Percentiles rank a stretch among this genome's conserved stretches.
These are phyloP conservation scores for Ceriops decandra DNA, from an alignment of 345 rosid species.

Conservation along the genomic window DNA sequence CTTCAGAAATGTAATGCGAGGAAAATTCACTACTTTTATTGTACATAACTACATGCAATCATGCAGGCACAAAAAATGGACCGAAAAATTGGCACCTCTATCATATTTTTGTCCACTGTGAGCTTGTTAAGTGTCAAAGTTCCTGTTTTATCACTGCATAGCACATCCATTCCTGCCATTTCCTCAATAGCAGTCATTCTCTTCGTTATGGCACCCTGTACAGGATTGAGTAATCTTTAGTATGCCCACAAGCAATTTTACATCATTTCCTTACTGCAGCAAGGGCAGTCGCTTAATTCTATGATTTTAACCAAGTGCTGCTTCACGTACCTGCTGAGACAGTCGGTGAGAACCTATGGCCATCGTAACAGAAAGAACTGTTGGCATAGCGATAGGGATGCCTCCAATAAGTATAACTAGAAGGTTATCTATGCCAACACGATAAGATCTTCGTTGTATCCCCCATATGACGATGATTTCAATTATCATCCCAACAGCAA, in stretches of 20 bases:
- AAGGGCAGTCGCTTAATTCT: background rate
- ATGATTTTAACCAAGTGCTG: background rate
- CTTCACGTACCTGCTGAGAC: slow-evolving; percentile 58
- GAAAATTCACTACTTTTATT: no score
- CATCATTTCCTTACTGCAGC: background rate
- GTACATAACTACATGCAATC: background rate
- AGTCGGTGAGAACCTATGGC: slow-evolving; percentile 87
- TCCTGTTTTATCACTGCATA: slow-evolving; percentile 94
- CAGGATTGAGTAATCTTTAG: background rate
- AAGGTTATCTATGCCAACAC: slow-evolving; percentile 75
- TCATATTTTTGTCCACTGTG: slow-evolving; percentile 66
- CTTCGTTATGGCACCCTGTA: slow-evolving; percentile 85
- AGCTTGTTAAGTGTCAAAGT: slow-evolving; percentile 90
- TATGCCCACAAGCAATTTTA: background rate
- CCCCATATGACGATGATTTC: slow-evolving; percentile 61
- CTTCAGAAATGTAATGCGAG: no score
- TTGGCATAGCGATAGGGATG: slow-evolving; percentile 98
- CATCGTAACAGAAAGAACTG: slow-evolving; percentile 96
- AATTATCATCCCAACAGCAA: slow-evolving; percentile 72
- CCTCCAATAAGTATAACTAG: slow-evolving; percentile 90
- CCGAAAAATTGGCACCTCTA: slow-evolving; percentile 52
- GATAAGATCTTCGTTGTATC: slow-evolving; percentile 45
- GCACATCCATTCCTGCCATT: slow-evolving; percentile 98
- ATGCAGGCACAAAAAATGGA: background rate
- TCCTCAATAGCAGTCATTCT: slow-evolving; percentile 98